A percentile compares a stretch with the other conserved stretches of the same genome.
Evolutionary conservation across 2,329 filamentous ascomycete species (phyloP).

Genomic region (Stagonosporopsis rhizophila): DNA sequence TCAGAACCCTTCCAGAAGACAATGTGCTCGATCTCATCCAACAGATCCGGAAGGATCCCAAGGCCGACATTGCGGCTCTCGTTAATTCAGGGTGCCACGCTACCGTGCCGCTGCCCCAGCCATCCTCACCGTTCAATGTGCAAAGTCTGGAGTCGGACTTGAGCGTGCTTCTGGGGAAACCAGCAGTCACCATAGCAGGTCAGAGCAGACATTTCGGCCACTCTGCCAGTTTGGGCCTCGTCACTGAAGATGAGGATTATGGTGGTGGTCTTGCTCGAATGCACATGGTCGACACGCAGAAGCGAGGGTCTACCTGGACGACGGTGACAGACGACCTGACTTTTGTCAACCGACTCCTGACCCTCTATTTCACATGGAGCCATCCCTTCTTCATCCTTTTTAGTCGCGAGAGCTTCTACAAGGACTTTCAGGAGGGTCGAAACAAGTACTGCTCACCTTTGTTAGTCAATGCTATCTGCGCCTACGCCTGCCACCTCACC

Average conservation of each 20-base stretch:
- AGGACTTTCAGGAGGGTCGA: constrained; percentile 67
- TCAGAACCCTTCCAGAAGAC: constrained; percentile 54
- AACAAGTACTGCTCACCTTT: constrained; percentile 72
- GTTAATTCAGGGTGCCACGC: constrained; percentile 52
- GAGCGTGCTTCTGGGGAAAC: constrained; percentile 48
- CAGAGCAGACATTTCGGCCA: constrained; percentile 49
- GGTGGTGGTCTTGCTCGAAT: constrained; percentile 24
- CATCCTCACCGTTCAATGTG: constrained; percentile 29
- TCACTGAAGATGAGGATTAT: constrained; percentile 46
- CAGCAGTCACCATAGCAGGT: constrained; percentile 41
- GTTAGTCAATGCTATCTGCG: constrained; percentile 69
- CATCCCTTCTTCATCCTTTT: constrained; percentile 78
- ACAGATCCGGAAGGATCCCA: constrained; percentile 51
- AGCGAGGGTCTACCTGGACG: constrained; percentile 61
- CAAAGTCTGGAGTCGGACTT: constrained; percentile 46
- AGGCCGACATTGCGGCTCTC: constrained; percentile 50
- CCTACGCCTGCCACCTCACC: constrained; percentile 73
- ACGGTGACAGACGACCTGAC: constrained; percentile 63
- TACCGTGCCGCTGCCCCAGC: constrained; percentile 45
- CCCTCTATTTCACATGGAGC: constrained; percentile 74
- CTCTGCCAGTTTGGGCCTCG: constrained; percentile 48
- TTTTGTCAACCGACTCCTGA: constrained; percentile 69
- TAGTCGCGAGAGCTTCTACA: constrained; percentile 73
- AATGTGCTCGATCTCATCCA: constrained; percentile 54
- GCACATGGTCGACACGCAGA: constrained; percentile 22